Evolutionary conservation across 495 filamentous ascomycete genomes (phyloP).

Genomic region (Penicillium ucsense): DNA sequence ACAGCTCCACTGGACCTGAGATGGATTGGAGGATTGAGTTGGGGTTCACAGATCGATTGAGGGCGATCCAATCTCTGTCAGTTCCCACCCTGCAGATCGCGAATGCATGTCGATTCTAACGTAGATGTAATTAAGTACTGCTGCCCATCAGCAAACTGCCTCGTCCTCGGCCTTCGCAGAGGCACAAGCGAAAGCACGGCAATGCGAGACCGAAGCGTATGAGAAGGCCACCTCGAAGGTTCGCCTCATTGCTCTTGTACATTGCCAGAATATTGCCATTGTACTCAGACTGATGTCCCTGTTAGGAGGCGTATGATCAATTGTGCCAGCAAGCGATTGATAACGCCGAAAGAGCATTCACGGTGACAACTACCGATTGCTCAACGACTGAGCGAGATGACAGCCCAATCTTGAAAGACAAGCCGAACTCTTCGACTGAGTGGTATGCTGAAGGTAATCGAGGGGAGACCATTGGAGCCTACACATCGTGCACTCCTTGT

Average conservation of each 20-base stretch:
- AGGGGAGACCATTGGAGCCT: conserved; percentile 58
- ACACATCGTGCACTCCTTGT: conserved; percentile 58
- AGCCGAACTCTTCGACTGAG: neutral
- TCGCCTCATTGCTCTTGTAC: neutral
- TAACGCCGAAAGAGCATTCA: conserved; percentile 12
- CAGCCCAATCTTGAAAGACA: neutral
- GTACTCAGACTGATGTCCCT: neutral
- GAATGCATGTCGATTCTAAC: conserved; percentile 5
- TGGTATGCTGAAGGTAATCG: neutral
- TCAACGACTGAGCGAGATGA: conserved; percentile 10
- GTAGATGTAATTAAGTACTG: conserved; percentile 25
- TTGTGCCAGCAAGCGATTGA: conserved; percentile 35
- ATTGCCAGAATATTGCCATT: neutral
- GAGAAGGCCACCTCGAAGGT: conserved; percentile 33
- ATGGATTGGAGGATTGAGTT: conserved; percentile 33
- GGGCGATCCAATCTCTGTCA: conserved; percentile 38
- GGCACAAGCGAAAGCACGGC: conserved; percentile 33
- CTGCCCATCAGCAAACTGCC: conserved; percentile 30
- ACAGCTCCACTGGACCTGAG: conserved; percentile 10
- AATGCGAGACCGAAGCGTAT: conserved; percentile 31
- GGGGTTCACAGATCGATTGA: conserved; percentile 44
- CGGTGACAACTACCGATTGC: conserved; percentile 10
- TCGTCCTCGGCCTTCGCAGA: conserved; percentile 29
- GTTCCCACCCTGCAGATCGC: conserved; percentile 4
- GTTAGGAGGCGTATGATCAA: conserved; percentile 39